These are phyloP conservation scores for Aaosphaeria pasadenensis DNA, from an alignment of 2,329 filamentous ascomycete species.

Conservation along the genomic window DNA sequence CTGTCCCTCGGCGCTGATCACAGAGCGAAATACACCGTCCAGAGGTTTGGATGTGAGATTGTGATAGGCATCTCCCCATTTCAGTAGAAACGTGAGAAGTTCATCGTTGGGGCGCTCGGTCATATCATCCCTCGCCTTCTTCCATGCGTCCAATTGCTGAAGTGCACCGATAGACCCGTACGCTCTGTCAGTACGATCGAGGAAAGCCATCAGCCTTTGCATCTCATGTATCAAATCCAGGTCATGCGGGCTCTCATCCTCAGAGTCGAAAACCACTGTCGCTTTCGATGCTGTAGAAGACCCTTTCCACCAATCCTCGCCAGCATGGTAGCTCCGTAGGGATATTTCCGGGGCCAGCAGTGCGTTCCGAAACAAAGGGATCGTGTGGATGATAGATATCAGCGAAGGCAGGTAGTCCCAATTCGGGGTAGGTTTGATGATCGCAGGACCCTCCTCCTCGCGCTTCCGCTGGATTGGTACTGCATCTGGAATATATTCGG, in stretches of 20 bases:
- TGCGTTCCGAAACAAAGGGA: slow-evolving; percentile 57
- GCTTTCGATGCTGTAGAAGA: slow-evolving; percentile 48
- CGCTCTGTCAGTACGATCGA: slow-evolving; percentile 56
- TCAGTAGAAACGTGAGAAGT: slow-evolving; percentile 47
- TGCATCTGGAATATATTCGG: slow-evolving; percentile 55
- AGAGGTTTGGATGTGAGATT: slow-evolving; percentile 42
- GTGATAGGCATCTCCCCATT: slow-evolving; percentile 48
- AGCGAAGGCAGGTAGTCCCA: slow-evolving; percentile 56
- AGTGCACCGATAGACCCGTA: slow-evolving; percentile 58
- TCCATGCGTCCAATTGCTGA: slow-evolving; percentile 41
- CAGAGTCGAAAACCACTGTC: slow-evolving; percentile 45
- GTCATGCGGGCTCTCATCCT: slow-evolving; percentile 22
- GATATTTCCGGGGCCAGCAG: slow-evolving; percentile 49
- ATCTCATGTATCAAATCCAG: slow-evolving; percentile 53
- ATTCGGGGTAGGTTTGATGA: slow-evolving; percentile 55
- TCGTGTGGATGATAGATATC: slow-evolving; percentile 60
- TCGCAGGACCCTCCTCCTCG: slow-evolving; percentile 50
- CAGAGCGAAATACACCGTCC: slow-evolving; percentile 44
- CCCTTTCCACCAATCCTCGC: slow-evolving; percentile 63
- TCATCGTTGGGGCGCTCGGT: slow-evolving; percentile 32
- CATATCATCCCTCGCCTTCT: slow-evolving; percentile 18
- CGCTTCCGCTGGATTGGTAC: slow-evolving; percentile 50
- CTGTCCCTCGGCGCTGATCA: slow-evolving; percentile 29
- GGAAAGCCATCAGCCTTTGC: slow-evolving; percentile 61
- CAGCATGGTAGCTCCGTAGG: slow-evolving; percentile 52